Conservation (phyloP, 2,329 filamentous ascomycete species). For the Onygena corvina region DNA sequence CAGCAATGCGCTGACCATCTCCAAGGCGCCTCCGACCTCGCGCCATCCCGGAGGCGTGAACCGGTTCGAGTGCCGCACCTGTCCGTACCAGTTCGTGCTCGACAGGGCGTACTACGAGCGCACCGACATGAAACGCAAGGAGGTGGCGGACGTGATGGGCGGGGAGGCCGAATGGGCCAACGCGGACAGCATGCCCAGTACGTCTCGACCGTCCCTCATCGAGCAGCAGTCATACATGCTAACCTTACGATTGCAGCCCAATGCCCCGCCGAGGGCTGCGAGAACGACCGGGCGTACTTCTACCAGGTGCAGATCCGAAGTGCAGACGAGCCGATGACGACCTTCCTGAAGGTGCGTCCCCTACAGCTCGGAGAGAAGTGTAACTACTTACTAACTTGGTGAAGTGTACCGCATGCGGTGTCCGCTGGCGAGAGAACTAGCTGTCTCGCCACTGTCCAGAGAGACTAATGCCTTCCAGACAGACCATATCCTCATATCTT, state of each 20-base stretch:
- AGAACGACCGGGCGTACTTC: slow-evolving; percentile 76
- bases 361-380: background rate
- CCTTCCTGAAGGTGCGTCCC: slow-evolving; percentile 65
- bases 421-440: slow-evolving; percentile 41
- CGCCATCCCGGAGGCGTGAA: slow-evolving; percentile 44
- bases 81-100: slow-evolving; percentile 81
- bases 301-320: slow-evolving; percentile 96
- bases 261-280: slow-evolving; percentile 70
- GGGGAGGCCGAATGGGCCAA: slow-evolving; percentile 83
- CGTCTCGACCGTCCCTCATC: slow-evolving; percentile 17
- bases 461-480: too few species aligned
- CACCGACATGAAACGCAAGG: slow-evolving; percentile 66
- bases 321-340: slow-evolving; percentile 97
- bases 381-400: slow-evolving; percentile 23
- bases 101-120: slow-evolving; percentile 71
- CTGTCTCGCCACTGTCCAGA: too few species aligned
- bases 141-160: slow-evolving; percentile 81
- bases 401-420: slow-evolving; percentile 32
- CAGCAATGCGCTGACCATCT: slow-evolving; percentile 39
- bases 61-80: slow-evolving; percentile 89
- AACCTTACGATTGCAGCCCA: slow-evolving; percentile 44
- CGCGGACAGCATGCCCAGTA: slow-evolving; percentile 64
- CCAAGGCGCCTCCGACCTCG: slow-evolving; percentile 28
- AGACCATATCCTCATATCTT: background rate
- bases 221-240: slow-evolving; percentile 1